Evolutionary conservation across 768 basidiomycete genomes (phyloP).

Genomic region (Auricularia sp.): DNA sequence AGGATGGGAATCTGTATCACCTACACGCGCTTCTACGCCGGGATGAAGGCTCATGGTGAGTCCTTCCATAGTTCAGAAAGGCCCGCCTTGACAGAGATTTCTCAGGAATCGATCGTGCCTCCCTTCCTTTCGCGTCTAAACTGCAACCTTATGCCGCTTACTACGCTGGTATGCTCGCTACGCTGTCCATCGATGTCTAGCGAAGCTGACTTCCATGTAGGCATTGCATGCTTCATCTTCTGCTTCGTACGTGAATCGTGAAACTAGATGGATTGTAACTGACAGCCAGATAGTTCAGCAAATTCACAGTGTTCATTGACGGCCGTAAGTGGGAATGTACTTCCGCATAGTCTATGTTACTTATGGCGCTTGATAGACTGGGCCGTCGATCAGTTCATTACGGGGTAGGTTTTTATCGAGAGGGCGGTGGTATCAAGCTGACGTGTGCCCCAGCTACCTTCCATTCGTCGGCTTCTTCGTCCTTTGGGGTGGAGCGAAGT

Average conservation of each 20-base stretch:
- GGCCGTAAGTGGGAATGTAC: constrained; percentile 3
- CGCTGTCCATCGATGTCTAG: neutral
- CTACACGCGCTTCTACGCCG: constrained; percentile 78
- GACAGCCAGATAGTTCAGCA: constrained; percentile 30
- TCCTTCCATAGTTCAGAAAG: too few species aligned
- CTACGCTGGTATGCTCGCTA: constrained; percentile 13
- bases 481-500: constrained; percentile 51
- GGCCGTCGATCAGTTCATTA: constrained; percentile 62
- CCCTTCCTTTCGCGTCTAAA: constrained; percentile 57
- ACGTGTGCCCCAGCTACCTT: constrained; percentile 44
- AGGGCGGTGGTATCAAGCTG: neutral
- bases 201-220: neutral
- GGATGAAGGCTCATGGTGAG: constrained; percentile 58
- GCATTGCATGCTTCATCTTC: neutral
- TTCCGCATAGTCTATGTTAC: constrained; percentile 18
- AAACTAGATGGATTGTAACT: neutral
- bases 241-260: constrained; percentile 14
- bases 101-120: constrained; percentile 46
- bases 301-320: constrained; percentile 22
- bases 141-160: constrained; percentile 41
- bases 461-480: constrained; percentile 62
- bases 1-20: constrained; percentile 74
- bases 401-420: constrained; percentile 16
- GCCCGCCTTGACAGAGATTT: neutral
- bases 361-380: constrained; percentile 45